Evolutionary conservation across 2,329 filamentous ascomycete species (phyloP).

Genomic region (Aspergillus awamori): DNA sequence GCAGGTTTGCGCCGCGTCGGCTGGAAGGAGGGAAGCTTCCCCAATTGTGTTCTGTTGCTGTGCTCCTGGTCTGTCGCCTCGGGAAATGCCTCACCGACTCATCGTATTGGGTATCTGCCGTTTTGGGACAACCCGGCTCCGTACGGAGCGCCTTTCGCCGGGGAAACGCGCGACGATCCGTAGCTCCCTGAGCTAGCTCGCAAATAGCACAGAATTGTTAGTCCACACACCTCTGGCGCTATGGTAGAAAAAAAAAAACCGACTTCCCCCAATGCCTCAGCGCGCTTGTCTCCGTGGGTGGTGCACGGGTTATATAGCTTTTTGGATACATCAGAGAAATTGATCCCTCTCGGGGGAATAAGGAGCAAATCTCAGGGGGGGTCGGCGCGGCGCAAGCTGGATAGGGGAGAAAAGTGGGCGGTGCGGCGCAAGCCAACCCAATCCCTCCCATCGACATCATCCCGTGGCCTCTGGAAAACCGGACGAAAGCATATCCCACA

Average conservation of each 20-base stretch:
- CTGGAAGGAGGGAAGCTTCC: background rate
- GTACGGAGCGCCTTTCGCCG: conserved; percentile 1
- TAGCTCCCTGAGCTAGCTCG: conserved; percentile 8
- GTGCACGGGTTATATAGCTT: conserved; percentile 12
- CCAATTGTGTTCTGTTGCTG: background rate
- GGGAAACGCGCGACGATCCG: background rate
- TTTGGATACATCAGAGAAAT: conserved; percentile 20
- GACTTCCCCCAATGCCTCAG: background rate
- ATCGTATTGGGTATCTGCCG: conserved; percentile 4
- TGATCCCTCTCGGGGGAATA: conserved; percentile 2
- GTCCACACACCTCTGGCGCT: background rate
- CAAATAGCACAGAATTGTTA: no score
- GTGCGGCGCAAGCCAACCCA: background rate
- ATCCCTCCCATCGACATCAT: background rate
- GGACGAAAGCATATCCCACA: background rate
- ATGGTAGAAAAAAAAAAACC: no score
- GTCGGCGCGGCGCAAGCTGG: background rate
- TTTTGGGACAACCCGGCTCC: conserved; percentile 9
- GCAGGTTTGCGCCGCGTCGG: conserved; percentile 10
- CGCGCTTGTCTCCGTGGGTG: background rate
- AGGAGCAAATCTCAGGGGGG: background rate
- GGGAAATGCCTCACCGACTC: conserved; percentile 13
- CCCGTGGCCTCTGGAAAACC: background rate
- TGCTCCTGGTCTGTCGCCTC: background rate
- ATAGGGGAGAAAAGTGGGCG: no score